Evolutionary conservation across 768 basidiomycete species (phyloP).

Genomic region (Tephrocybe rancida): DNA sequence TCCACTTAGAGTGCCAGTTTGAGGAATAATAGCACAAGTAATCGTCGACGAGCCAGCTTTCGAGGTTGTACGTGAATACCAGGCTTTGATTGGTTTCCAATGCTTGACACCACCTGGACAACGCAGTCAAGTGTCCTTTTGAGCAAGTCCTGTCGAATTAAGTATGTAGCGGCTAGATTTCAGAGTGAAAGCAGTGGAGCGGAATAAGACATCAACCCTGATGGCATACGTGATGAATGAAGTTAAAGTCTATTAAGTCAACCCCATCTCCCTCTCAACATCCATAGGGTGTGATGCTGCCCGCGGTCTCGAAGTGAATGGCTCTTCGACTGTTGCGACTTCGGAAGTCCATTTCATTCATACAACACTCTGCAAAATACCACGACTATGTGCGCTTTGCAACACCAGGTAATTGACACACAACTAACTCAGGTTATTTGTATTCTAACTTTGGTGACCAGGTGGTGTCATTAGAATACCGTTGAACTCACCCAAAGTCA

Average conservation of each 20-base stretch:
- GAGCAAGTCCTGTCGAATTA: too few relatives aligned
- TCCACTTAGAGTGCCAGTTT: too few relatives aligned
- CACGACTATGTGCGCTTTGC: conserved; percentile 74
- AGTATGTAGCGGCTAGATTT: too few relatives aligned
- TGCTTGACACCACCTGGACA: too few relatives aligned
- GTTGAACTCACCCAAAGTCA: conserved; percentile 73
- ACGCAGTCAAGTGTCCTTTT: too few relatives aligned
- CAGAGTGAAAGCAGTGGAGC: too few relatives aligned
- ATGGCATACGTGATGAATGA: not conserved
- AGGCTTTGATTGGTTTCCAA: too few relatives aligned
- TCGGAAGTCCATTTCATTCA: conserved; percentile 13
- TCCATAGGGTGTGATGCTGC: conserved; percentile 22
- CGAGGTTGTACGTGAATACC: too few relatives aligned
- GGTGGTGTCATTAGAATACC: conserved; percentile 71
- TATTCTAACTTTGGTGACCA: conserved; percentile 26
- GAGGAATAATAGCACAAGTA: too few relatives aligned
- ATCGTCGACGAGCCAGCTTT: too few relatives aligned
- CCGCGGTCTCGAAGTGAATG: conserved; percentile 23
- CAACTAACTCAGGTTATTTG: too few relatives aligned
- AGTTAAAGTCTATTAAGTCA: not conserved
- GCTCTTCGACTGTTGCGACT: conserved; percentile 25
- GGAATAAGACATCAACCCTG: too few relatives aligned
- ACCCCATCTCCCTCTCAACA: not conserved
- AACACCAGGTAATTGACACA: conserved; percentile 30
- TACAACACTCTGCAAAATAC: conserved; percentile 38